These are phyloP conservation scores for Camelina hispida DNA, from an alignment of 345 rosid species.

Conservation along the genomic window DNA sequence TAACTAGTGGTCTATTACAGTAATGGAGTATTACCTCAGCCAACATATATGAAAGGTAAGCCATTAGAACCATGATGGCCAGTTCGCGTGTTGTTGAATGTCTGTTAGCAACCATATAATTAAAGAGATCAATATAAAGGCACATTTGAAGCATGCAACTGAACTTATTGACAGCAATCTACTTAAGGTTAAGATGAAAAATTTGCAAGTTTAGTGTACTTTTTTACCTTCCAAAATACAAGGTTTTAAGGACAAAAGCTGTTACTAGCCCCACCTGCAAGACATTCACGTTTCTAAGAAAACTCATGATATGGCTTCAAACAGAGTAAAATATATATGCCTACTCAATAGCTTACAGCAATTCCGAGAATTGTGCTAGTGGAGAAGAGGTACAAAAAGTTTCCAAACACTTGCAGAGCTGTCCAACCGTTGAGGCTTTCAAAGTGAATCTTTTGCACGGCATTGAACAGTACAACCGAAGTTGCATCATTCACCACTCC, in stretches of 20 bases:
- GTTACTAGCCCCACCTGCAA: conserved; percentile 81
- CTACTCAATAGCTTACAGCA: conserved; percentile 50
- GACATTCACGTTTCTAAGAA: conserved; percentile 14
- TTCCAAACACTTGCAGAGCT: conserved; percentile 53
- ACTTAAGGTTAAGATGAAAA: not conserved
- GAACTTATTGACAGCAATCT: not conserved
- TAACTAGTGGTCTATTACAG: not conserved
- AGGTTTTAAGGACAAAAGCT: conserved; percentile 60
- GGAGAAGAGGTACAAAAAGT: conserved; percentile 74
- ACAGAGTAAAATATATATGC: not conserved
- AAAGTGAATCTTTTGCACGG: conserved; percentile 77
- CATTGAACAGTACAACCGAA: conserved; percentile 80
- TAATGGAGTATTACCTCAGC: conserved; percentile 69
- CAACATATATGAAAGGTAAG: conserved; percentile 81
- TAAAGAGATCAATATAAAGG: not conserved
- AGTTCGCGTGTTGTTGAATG: conserved; percentile 83
- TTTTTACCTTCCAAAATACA: conserved; percentile 70
- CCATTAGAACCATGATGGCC: conserved; percentile 79
- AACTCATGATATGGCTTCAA: conserved; percentile 21
- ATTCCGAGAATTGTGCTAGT: conserved; percentile 84
- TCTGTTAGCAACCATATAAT: conserved; percentile 46
- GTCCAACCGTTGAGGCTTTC: conserved; percentile 51
- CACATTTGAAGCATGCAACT: not conserved
- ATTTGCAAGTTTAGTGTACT: conserved; percentile 1
- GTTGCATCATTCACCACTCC: conserved; percentile 98